Evolutionary conservation across 2,329 filamentous ascomycete species (phyloP).

Genomic region (Sarocladium oryzae): DNA sequence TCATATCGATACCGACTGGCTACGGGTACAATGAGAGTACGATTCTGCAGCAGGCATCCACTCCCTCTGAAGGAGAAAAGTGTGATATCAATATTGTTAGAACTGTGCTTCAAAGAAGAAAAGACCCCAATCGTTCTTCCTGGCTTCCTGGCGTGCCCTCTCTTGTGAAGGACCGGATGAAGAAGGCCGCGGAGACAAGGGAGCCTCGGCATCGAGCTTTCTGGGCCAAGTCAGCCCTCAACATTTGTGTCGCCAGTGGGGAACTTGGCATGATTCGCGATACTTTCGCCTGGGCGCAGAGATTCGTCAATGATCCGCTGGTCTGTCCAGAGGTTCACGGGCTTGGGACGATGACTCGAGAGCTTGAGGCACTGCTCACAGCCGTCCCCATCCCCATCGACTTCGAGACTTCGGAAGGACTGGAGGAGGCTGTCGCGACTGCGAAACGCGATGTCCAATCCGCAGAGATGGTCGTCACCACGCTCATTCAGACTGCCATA

Average conservation of each 20-base stretch:
- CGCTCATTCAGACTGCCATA: background rate
- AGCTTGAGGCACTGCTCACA: slow-evolving; percentile 15
- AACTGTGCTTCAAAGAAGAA: background rate
- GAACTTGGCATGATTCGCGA: slow-evolving; percentile 18
- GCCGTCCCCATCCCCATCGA: background rate
- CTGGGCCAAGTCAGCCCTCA: slow-evolving; percentile 21
- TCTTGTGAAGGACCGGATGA: slow-evolving; percentile 17
- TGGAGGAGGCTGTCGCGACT: background rate
- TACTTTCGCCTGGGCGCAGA: slow-evolving; percentile 20
- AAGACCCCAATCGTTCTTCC: background rate
- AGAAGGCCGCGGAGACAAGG: slow-evolving; percentile 17
- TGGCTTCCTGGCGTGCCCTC: slow-evolving; percentile 14
- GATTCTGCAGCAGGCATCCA: background rate
- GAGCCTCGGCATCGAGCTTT: slow-evolving; percentile 17
- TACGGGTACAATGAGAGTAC: background rate
- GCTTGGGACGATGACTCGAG: slow-evolving; percentile 11
- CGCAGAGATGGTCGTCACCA: background rate
- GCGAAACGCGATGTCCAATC: background rate
- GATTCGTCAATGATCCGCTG: slow-evolving; percentile 13
- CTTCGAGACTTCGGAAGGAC: background rate
- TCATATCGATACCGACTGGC: background rate
- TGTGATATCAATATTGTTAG: background rate
- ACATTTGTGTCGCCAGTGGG: slow-evolving; percentile 19
- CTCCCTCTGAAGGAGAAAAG: background rate
- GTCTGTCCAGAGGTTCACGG: slow-evolving; percentile 9